Evolutionary conservation across 179 eudicot species (phyloP).

Genomic region (Drosera spatulata): DNA sequence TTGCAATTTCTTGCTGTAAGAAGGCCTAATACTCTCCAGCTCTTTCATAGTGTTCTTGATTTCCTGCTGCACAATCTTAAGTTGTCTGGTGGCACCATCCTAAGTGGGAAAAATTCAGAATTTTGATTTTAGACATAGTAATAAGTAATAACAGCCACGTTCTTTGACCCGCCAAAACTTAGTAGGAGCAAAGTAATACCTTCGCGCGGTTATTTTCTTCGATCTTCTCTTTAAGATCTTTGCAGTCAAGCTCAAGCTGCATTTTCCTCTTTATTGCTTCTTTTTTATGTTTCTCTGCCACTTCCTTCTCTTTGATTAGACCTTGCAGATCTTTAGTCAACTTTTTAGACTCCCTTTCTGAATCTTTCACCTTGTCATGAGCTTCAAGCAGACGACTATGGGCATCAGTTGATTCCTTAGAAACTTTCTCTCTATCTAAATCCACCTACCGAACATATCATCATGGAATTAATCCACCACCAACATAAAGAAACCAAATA

Average conservation of each 20-base stretch:
- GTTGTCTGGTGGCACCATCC: constrained; percentile 80
- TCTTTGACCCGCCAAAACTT: no score
- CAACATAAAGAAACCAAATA: no score
- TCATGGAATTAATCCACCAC: background rate
- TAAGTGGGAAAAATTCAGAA: constrained; percentile 9
- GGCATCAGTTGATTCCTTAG: constrained; percentile 63
- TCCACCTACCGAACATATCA: constrained; percentile 43
- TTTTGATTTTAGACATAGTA: no score
- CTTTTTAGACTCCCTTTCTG: constrained; percentile 70
- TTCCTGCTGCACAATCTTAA: constrained; percentile 55
- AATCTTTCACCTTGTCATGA: constrained; percentile 69
- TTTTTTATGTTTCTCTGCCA: constrained; percentile 55
- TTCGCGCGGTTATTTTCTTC: constrained; percentile 43
- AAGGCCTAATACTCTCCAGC: constrained; percentile 52
- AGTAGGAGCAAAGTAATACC: constrained; percentile 24
- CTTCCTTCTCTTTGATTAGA: constrained; percentile 72
- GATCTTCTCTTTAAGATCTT: constrained; percentile 71
- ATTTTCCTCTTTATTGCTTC: constrained; percentile 70
- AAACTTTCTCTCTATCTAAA: constrained; percentile 55
- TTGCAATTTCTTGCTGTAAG: constrained; percentile 43
- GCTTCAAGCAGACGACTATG: constrained; percentile 63
- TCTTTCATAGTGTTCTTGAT: constrained; percentile 55
- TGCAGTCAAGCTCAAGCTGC: constrained; percentile 78
- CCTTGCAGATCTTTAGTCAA: constrained; percentile 73
- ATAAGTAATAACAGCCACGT: no score